A percentile compares a stretch with the other conserved stretches of the same genome.
Conservation (phyloP, 208 protist genomes). For the Trypanosoma conorhini region DNA sequence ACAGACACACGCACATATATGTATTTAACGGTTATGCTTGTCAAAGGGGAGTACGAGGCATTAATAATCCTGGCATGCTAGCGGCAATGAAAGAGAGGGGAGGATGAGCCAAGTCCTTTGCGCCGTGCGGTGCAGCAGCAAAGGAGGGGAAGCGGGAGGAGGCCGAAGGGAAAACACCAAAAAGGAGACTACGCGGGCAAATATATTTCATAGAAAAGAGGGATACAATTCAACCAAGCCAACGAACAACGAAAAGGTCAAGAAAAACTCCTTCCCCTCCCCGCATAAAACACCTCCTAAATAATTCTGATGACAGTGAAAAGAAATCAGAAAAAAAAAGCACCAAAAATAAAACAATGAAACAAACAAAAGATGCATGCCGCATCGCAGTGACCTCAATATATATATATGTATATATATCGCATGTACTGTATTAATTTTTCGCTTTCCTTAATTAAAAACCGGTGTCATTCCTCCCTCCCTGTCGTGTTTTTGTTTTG, state of each 20-base stretch:
- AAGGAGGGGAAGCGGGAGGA: background rate
- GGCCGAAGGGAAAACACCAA: background rate
- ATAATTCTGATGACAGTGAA: background rate
- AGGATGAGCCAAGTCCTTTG: background rate
- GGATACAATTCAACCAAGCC: background rate
- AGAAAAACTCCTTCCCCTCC: background rate
- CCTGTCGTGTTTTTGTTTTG: too few species aligned
- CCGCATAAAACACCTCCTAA: background rate
- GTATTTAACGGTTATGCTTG: background rate
- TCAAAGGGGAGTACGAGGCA: background rate
- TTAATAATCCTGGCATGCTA: background rate
- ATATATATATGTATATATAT: constrained; percentile 28
- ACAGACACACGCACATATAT: background rate
- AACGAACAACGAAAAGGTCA: background rate
- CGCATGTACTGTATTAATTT: too few species aligned
- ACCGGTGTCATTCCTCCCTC: too few species aligned
- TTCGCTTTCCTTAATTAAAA: too few species aligned
- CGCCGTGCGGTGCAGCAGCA: background rate
- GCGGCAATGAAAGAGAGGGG: background rate
- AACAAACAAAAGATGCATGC: background rate
- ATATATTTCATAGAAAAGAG: background rate
- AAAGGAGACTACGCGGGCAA: background rate
- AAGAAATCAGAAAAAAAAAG: background rate
- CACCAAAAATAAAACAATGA: background rate
- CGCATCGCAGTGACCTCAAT: background rate